These are phyloP conservation scores for Aspergillus sp. DNA, from an alignment of 2,329 filamentous ascomycete genomes.

Conservation along the genomic window DNA sequence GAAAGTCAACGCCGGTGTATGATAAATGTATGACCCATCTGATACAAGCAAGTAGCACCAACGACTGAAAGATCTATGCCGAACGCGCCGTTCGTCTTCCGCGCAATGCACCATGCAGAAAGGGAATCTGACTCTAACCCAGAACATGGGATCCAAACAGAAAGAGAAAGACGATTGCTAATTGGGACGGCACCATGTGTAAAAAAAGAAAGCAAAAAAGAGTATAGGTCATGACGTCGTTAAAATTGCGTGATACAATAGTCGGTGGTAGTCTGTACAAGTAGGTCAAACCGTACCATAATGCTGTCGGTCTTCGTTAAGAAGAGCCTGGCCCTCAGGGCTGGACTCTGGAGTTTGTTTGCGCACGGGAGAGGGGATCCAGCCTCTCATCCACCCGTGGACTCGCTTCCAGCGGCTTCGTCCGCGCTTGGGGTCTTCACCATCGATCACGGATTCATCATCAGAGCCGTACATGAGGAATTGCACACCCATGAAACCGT, in stretches of 20 bases:
- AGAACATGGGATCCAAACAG: background rate
- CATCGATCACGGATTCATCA: constrained; percentile 46
- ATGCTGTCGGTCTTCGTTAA: constrained; percentile 26
- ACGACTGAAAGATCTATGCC: constrained; percentile 1
- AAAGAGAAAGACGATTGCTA: background rate
- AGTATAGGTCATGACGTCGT: background rate
- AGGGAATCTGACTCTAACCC: background rate
- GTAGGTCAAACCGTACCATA: constrained; percentile 35
- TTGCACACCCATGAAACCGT: constrained; percentile 62
- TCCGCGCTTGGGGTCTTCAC: constrained; percentile 45
- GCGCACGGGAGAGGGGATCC: constrained; percentile 54
- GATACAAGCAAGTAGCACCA: background rate
- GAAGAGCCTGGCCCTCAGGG: constrained; percentile 32
- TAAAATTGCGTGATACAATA: background rate
- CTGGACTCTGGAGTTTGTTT: constrained; percentile 13
- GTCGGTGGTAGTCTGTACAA: background rate
- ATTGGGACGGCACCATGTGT: background rate
- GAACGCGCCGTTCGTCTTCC: background rate
- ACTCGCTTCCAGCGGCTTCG: constrained; percentile 56
- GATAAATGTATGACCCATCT: background rate
- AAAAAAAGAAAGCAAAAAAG: background rate
- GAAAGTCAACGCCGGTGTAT: constrained; percentile 8
- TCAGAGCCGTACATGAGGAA: constrained; percentile 60
- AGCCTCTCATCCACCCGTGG: constrained; percentile 66
- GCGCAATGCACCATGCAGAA: background rate